These are phyloP conservation scores for Pyricularia sp. DNA, from an alignment of 2,329 filamentous ascomycete genomes.

Conservation along the genomic window DNA sequence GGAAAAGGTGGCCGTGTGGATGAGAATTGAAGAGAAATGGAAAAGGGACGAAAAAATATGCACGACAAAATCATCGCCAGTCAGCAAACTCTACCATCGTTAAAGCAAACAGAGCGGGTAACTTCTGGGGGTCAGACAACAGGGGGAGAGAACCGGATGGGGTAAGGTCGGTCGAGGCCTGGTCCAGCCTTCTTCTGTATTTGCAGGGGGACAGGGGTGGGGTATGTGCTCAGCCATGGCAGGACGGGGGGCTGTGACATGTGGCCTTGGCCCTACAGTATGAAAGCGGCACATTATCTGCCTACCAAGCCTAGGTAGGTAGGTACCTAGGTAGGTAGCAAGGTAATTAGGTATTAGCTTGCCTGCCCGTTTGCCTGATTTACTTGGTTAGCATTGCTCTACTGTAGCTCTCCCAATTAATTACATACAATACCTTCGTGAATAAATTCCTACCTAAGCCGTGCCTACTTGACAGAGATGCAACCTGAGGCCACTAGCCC, in stretches of 20 bases:
- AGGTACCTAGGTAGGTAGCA: too few relatives aligned
- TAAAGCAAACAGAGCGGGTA: not conserved
- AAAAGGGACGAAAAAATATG: not conserved
- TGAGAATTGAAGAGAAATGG: not conserved
- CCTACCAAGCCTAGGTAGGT: too few relatives aligned
- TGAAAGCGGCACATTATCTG: not conserved
- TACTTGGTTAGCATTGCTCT: not conserved
- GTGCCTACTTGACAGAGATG: not conserved
- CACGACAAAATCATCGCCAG: not conserved
- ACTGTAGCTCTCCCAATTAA: too few relatives aligned
- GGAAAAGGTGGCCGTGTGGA: slow-evolving; percentile 5
- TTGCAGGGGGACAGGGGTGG: not conserved
- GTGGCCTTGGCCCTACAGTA: not conserved
- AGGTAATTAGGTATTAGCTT: not conserved
- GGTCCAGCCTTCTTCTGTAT: not conserved
- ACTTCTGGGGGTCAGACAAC: not conserved
- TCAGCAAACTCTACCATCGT: not conserved
- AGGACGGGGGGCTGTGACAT: slow-evolving; percentile 1
- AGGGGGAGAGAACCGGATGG: not conserved
- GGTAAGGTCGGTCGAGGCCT: not conserved
- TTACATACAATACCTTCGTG: too few relatives aligned
- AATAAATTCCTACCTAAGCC: too few relatives aligned
- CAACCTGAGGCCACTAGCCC: too few relatives aligned
- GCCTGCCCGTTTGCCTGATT: not conserved
- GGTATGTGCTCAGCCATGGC: not conserved